These are phyloP conservation scores for Pseudozyma tsukubaensis DNA, from an alignment of 1,284 basidiomycete genomes.

Conservation along the genomic window DNA sequence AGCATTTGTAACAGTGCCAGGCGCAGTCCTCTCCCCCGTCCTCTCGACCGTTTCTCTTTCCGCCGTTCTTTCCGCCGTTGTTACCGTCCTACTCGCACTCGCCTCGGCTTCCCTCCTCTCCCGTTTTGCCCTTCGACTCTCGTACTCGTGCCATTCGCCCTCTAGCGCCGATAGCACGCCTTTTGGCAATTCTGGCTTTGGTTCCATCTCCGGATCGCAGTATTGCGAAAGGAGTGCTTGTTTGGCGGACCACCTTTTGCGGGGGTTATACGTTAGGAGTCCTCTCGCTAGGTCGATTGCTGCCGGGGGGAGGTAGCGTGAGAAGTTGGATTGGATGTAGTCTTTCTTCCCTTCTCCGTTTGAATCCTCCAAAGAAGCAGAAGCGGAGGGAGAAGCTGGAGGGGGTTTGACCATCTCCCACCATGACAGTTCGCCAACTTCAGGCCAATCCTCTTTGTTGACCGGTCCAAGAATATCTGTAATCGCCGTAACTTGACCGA, in stretches of 20 bases:
- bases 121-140: slow-evolving; percentile 67
- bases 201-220: slow-evolving; percentile 79
- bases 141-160: slow-evolving; percentile 96
- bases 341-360: slow-evolving; percentile 76
- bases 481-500: slow-evolving; percentile 93
- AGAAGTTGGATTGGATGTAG: slow-evolving; percentile 71
- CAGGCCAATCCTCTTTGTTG: slow-evolving; percentile 83
- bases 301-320: slow-evolving; percentile 68
- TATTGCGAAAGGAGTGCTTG: slow-evolving; percentile 85
- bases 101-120: slow-evolving; percentile 47
- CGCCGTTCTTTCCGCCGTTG: not conserved
- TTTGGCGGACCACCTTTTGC: slow-evolving; percentile 79
- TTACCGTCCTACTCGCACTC: not conserved
- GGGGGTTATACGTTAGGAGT: slow-evolving; percentile 85
- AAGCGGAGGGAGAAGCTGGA: not conserved
- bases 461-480: slow-evolving; percentile 92
- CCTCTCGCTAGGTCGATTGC: slow-evolving; percentile 86
- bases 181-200: slow-evolving; percentile 78
- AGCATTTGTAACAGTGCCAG: too few relatives aligned
- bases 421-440: slow-evolving; percentile 87
- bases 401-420: slow-evolving; percentile 95
- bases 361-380: not conserved
- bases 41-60: not conserved
- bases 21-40: too few relatives aligned
- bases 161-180: slow-evolving; percentile 72